Evolutionary conservation across 805 yeast species (phyloP), one percentile per base, ranked within the genome.

Genomic region (Ogataea nakhonphanomensis): DNA sequence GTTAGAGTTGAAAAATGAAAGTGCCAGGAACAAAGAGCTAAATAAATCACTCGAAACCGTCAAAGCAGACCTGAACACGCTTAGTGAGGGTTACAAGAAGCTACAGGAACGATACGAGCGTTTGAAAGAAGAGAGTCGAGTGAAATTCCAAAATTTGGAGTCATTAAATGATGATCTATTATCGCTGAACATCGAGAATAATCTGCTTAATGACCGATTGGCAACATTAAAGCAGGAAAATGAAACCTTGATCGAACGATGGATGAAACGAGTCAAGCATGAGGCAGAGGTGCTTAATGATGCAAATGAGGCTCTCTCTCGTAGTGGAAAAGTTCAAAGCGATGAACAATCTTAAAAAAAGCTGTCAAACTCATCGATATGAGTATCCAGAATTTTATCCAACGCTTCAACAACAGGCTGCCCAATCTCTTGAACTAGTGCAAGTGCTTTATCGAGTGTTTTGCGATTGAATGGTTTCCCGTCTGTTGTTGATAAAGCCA

Each of bases 401-500:
- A 84, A 65, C 22, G 87, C 82, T 23, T 69, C 58, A 1, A 75
- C 67, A n/a, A 89, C 83, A 9, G 70, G 67, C 2, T 68, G 66
- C n/a, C 89, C 91, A 44, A 81, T 73, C 33, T 72, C 59, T 43
- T 74, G 70, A 3, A 85, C 78, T 56, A 85, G 55, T 2, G 70
- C 59, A n/a, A 80, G 67, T 22, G 85, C 78, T 31, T 76, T 70
- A 12, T 71, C 53, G 12, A 88, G 62, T 21, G 73, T 55, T 1
- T 48, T 42, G 8, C 73, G 73, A 30, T 63, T 66, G 43, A 83
- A 66, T 0, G 90, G 89, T 47, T 78, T 79, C 35, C 77, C 69
- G 39, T 65, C 66, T 35, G 63, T 65, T 4, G 73, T 64, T 33
- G 74, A 69, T 20, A 87, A 66, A 34, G 81, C 78, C n/a, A 84